Conservation (phyloP, 2,329 filamentous ascomycete species). For the Xylaria sp. region DNA sequence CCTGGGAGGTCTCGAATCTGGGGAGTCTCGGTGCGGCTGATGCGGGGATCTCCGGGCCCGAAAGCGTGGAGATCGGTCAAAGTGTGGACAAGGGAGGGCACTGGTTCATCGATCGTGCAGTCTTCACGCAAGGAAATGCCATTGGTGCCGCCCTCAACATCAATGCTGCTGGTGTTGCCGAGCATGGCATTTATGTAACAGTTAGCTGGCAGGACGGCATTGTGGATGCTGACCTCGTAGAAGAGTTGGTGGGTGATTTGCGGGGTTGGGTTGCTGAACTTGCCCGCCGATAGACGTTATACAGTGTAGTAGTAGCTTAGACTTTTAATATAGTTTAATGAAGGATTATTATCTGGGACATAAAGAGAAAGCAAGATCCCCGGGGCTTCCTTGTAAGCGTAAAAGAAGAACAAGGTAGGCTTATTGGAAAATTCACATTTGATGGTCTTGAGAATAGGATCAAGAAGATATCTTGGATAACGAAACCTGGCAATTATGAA, state of each 20-base stretch:
- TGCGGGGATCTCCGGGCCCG: conserved; percentile 13
- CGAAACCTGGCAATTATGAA: too few relatives aligned
- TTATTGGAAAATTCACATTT: too few relatives aligned
- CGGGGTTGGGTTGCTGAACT: conserved; percentile 43
- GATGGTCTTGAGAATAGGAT: too few relatives aligned
- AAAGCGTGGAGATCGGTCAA: conserved; percentile 12
- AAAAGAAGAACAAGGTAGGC: too few relatives aligned
- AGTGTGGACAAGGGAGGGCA: conserved; percentile 10
- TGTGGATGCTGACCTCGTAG: conserved; percentile 53
- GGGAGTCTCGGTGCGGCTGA: conserved; percentile 52
- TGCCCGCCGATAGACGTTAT: background rate
- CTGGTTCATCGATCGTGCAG: conserved; percentile 55
- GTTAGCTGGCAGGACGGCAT: conserved; percentile 61
- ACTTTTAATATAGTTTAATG: too few relatives aligned
- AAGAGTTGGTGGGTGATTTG: conserved; percentile 53
- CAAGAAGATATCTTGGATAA: too few relatives aligned
- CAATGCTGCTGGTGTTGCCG: conserved; percentile 59
- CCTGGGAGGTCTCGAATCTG: conserved; percentile 66
- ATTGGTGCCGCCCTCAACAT: conserved; percentile 56
- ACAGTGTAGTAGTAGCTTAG: too few relatives aligned
- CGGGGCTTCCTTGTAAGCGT: too few relatives aligned
- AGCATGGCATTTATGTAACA: conserved; percentile 54
- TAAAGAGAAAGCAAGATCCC: too few relatives aligned
- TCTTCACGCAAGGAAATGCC: conserved; percentile 62
- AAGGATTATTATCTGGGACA: too few relatives aligned